Base-by-base conservation (phyloP, 2,329 filamentous ascomycete species). In the Teratosphaeriaceae sp. region DNA sequence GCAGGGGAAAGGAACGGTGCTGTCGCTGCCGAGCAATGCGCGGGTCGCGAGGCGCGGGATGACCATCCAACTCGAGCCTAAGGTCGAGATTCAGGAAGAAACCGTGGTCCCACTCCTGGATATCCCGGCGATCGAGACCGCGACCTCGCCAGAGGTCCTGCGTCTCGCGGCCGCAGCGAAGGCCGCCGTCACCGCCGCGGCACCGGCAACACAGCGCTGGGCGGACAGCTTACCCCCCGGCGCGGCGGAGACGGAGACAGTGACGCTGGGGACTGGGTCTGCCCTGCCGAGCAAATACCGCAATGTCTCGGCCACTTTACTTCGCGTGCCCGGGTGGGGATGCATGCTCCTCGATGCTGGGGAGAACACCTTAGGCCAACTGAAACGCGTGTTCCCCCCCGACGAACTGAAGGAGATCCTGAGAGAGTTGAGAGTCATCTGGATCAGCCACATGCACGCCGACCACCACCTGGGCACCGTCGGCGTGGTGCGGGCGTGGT, bases 381-480 rank as follows among this genome's bases (percentile, higher is more conserved):
- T 98, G 29, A 79, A 79, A 45, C 84, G 92, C 39, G 72, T 85
- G 0, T 90, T 85, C 56, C 73, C 76, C 5, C 68, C 73, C 0
- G 72, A 79, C 3, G 76, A 86, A 50, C 69, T 90, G 3, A 70
- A 71, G 21, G 72, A 81, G n/a, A 73, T 95, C 11, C 70, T 98
- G n/a, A 75, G 72, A 46, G 81, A 94, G 49, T 72, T 98, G 33
- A 83, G 82, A 42, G 78, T 80, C 53, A 82, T 98, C 49, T 94
- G 88, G 80, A 92, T 98, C 65, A 94, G 87, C 63, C 92, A 98
- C 67, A 72, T 94, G 49, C 92, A 98, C 64, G 92, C 92, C 3
- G 92, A 98, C 66, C 92, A 98, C 65, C 92, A 97, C 60, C 76
- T 98, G 16, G 92, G 92, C 21, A 85, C 81, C 1, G 74, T 79